Evolutionary conservation across 345 rosid species (phyloP).

Genomic region (Eutrema japonicum): DNA sequence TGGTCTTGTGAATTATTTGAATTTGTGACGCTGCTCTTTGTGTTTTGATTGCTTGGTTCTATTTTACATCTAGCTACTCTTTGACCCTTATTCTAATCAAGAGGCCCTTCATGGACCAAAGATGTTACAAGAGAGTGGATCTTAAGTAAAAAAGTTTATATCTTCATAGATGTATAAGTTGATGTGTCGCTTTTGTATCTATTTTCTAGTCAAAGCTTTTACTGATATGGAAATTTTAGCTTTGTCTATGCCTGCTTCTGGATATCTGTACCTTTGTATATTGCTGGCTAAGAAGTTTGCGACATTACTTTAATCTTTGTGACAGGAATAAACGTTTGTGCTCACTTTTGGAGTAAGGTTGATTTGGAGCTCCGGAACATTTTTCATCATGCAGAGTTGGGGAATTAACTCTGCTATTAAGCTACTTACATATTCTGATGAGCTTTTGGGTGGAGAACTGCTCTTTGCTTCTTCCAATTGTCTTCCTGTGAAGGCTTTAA

Average conservation of each 20-base stretch:
- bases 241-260: neutral
- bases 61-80: neutral
- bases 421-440: constrained; percentile 70
- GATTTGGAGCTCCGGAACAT: constrained; percentile 11
- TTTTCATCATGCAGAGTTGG: constrained; percentile 46
- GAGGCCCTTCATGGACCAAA: neutral
- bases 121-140: neutral
- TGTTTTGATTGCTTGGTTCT: constrained; percentile 20
- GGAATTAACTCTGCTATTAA: constrained; percentile 44
- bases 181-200: neutral
- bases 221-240: neutral
- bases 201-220: neutral
- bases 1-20: neutral
- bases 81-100: neutral
- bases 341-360: constrained; percentile 15
- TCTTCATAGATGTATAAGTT: constrained; percentile 4
- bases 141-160: constrained; percentile 5
- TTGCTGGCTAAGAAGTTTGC: constrained; percentile 19
- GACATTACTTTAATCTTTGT: constrained; percentile 10
- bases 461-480: constrained; percentile 69
- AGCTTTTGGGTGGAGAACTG: constrained; percentile 71
- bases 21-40: constrained; percentile 5
- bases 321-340: constrained; percentile 15
- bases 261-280: neutral
- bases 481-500: constrained; percentile 72